These are phyloP conservation scores for Tricholoma saponaceum DNA, from an alignment of 768 basidiomycete genomes.

Conservation along the genomic window DNA sequence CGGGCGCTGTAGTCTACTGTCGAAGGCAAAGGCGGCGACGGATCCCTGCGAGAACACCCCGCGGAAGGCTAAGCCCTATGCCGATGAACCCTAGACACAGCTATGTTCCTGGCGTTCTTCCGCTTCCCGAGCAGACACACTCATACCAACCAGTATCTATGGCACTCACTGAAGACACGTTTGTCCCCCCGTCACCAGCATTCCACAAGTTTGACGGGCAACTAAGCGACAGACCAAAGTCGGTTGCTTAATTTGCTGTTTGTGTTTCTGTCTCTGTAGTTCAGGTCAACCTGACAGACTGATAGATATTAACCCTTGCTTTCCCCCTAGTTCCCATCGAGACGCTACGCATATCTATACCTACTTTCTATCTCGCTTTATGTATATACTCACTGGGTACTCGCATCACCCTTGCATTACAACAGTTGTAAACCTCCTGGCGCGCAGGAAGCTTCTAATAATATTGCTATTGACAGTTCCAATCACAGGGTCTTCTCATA, in stretches of 20 bases:
- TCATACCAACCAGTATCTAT: slow-evolving; percentile 75
- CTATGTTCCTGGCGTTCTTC: slow-evolving; percentile 30
- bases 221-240: slow-evolving; percentile 41
- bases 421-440: slow-evolving; percentile 5
- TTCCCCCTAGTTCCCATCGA: neutral
- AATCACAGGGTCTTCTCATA: neutral
- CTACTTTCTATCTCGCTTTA: neutral
- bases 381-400: neutral
- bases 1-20: slow-evolving; percentile 51
- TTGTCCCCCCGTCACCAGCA: slow-evolving; percentile 55
- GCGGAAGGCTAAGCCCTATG: slow-evolving; percentile 54
- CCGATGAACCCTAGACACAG: slow-evolving; percentile 47
- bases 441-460: neutral
- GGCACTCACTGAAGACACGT: slow-evolving; percentile 55
- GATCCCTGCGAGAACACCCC: slow-evolving; percentile 23
- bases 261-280: neutral
- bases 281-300: neutral
- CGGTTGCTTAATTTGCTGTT: slow-evolving; percentile 28
- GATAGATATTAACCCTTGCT: neutral
- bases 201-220: slow-evolving; percentile 43
- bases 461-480: slow-evolving; percentile 1
- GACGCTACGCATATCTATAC: neutral
- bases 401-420: neutral
- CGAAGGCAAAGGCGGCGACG: slow-evolving; percentile 38
- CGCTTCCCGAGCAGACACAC: slow-evolving; percentile 26